phyloP scores from a whole-genome alignment of 1,284 basidiomycete species.

The Retiboletus flavoniger region DNA sequence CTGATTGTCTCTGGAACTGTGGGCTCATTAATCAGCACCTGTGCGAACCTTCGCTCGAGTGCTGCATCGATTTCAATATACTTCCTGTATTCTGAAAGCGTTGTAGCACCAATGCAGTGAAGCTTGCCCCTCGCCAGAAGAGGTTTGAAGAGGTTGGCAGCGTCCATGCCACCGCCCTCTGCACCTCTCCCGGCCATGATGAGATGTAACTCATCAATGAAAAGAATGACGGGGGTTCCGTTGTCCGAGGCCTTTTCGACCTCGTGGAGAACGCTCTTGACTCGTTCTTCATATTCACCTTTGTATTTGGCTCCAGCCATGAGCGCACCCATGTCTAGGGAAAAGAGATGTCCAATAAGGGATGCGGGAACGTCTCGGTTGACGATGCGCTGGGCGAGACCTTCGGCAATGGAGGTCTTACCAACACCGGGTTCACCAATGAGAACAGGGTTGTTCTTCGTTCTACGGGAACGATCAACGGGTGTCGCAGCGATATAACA shows the following conservation, averaged over 20 bases:
- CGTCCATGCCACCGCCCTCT: slow-evolving; percentile 80
- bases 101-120: slow-evolving; percentile 90
- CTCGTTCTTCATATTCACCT: slow-evolving; percentile 96
- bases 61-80: slow-evolving; percentile 96
- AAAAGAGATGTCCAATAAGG: slow-evolving; percentile 81
- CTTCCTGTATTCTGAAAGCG: slow-evolving; percentile 90
- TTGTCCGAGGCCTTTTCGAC: slow-evolving; percentile 89
- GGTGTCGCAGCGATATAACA: not conserved
- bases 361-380: slow-evolving; percentile 93
- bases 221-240: slow-evolving; percentile 85
- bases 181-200: slow-evolving; percentile 84
- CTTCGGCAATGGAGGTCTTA: slow-evolving; percentile 93
- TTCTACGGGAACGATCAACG: slow-evolving; percentile 45
- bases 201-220: slow-evolving; percentile 93
- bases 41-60: slow-evolving; percentile 92
- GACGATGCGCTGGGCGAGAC: slow-evolving; percentile 93
- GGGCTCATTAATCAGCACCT: slow-evolving; percentile 93
- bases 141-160: slow-evolving; percentile 89
- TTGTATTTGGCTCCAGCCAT: slow-evolving; percentile 97
- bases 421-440: slow-evolving; percentile 94
- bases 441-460: slow-evolving; percentile 91
- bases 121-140: slow-evolving; percentile 89
- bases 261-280: slow-evolving; percentile 91
- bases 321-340: slow-evolving; percentile 90
- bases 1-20: slow-evolving; percentile 88